phyloP scores from a whole-genome alignment of 345 rosid species.

The Corchorus capsularis region DNA sequence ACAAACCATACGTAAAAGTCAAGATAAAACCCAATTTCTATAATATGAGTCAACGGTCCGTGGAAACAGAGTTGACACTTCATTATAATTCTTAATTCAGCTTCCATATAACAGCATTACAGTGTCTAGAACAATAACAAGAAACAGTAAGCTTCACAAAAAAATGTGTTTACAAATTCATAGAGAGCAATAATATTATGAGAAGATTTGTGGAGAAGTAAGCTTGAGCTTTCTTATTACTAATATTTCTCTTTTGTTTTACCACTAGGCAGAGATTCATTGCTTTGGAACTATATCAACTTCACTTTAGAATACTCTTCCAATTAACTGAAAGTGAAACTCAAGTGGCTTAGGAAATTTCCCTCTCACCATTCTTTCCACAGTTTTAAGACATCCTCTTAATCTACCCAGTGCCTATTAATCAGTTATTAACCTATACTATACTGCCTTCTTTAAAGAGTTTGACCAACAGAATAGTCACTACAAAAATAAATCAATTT shows the following conservation, averaged over 20 bases:
- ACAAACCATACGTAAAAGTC: background rate
- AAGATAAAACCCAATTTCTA: constrained; percentile 5
- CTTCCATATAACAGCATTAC: background rate
- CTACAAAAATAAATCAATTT: background rate
- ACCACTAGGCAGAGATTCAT: background rate
- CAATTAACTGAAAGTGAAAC: background rate
- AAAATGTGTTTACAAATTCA: constrained; percentile 1
- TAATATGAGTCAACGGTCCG: background rate
- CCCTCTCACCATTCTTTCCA: background rate
- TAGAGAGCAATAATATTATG: background rate
- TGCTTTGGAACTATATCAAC: background rate
- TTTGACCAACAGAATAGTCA: too few relatives aligned
- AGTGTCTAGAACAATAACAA: background rate
- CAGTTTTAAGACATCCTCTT: background rate
- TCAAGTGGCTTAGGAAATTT: background rate
- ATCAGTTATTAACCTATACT: background rate
- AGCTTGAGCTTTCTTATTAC: background rate
- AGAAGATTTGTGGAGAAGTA: background rate
- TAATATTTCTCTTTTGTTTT: background rate
- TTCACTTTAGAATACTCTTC: background rate
- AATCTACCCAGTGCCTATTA: background rate
- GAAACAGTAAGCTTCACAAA: background rate
- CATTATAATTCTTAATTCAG: background rate
- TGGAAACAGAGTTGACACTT: background rate
- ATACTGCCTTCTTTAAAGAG: background rate